Base-by-base conservation (phyloP, 495 filamentous ascomycete species). In the Tetracladium marchalianum region DNA sequence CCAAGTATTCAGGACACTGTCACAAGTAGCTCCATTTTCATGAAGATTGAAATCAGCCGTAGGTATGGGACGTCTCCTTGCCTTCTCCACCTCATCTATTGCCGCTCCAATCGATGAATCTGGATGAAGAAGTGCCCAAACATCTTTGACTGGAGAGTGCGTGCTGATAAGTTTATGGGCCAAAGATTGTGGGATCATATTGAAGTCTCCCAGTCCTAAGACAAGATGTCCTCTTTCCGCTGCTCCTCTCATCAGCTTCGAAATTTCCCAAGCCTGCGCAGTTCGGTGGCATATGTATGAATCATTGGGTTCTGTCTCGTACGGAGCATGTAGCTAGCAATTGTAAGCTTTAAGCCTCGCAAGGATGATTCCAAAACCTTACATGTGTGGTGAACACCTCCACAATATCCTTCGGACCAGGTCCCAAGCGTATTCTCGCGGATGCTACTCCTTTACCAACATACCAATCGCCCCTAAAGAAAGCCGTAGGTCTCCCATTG, bases 231-330 rank as follows among this genome's bases (percentile, higher is more conserved):
- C 90, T 5, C 86, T 72, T 56, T 92, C 88, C 1, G 80, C 75
- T 11, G 93, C 92, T 16, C 78, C 85, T 5, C 88, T 81, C 63
- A 95, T 83, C 7, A 96, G 67, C 65, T 94, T 95, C 31, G 89
- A 75, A 39, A 97, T 88, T 65, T 97, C 86, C 92, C 92, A 98
- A n/a, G 92, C 84, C 63, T 98, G 92, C 0, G 92, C 87, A 4
- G 82, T 85, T 18, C 89, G 84, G 55, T 97, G 93, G 61, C 84
- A 88, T 17, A 87, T 57, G 60, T 97, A 96, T 18, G 84, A 88
- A 58, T 95, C 88, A 49, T 87, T 63, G 16, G 76, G 79, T 57
- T 87, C 78, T 36, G 70, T 66, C 58, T 92, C 85, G 60, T 98
- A 97, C 2, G 88, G 87, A 9, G 92, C 84, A 60, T 97, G 92